Evolutionary conservation across 495 filamentous ascomycete species (phyloP).

Genomic region (Filosporella fistucella): DNA sequence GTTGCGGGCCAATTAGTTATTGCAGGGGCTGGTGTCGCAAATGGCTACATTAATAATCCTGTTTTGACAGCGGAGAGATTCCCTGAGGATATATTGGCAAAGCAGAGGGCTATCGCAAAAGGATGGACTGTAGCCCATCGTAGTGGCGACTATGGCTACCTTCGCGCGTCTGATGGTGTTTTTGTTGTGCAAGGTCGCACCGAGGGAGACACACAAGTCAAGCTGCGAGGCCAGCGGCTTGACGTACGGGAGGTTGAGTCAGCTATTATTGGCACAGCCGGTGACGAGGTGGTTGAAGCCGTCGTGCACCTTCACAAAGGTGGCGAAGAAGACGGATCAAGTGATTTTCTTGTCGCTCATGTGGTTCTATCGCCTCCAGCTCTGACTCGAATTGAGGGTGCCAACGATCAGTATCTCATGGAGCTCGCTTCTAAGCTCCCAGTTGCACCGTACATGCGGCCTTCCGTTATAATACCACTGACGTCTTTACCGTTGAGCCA

Average conservation of each 20-base stretch:
- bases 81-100: constrained; percentile 24
- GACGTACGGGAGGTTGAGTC: constrained; percentile 46
- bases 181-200: constrained; percentile 32
- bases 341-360: constrained; percentile 8
- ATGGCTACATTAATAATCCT: constrained; percentile 34
- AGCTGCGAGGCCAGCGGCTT: constrained; percentile 47
- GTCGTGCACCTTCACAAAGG: constrained; percentile 28
- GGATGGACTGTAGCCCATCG: constrained; percentile 22
- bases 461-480: not conserved
- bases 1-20: constrained; percentile 38
- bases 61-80: constrained; percentile 30
- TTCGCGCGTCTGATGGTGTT: constrained; percentile 26
- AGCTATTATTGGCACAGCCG: constrained; percentile 24
- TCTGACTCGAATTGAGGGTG: too few species aligned
- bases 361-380: not conserved
- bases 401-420: too few species aligned
- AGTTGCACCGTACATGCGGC: not conserved
- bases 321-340: too few species aligned
- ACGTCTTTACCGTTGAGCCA: not conserved
- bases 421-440: not conserved
- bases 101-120: not conserved
- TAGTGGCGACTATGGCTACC: constrained; percentile 20
- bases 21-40: constrained; percentile 34
- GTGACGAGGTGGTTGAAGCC: constrained; percentile 26
- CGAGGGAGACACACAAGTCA: constrained; percentile 43